Evolutionary conservation across 495 filamentous ascomycete genomes (phyloP), one percentile per base, ranked within the genome.

Genomic region (Penicillium flavigenum): DNA sequence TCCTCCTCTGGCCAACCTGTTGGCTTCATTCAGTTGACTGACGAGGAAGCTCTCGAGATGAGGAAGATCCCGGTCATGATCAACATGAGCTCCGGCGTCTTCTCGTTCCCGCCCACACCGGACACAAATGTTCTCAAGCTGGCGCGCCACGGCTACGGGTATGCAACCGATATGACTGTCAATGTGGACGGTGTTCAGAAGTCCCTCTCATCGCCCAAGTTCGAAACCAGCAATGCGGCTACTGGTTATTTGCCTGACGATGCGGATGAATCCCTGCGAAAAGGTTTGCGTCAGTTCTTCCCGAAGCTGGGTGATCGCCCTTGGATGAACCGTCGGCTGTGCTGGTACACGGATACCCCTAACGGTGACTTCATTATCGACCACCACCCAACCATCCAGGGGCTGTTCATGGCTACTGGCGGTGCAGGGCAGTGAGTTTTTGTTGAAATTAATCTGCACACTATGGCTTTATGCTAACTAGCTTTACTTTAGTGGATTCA

Each of bases 321-420:
- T 0, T 94, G 69, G 67, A 57, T 61, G 56, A 67, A 88, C 51
- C 68, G 73, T 26, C 75, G 75, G 3, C 46, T 72, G 14, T 72
- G 70, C 51, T 72, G 70, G 70, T 72, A 72, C 47, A 71, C 47
- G 81, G 89, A 92, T 71, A 91, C 88, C 3, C 76, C 86, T 0
- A 85, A 79, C 9, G 87, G 81, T 0, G 86, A 93, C 64, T 95
- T 89, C 68, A 69, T 95, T 9, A 81, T 92, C 54, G 80, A 84
- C 56, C 85, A 87, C 53, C 87, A 91, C 59, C 88, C 89, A 0
- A 63, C 61, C 3, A 79, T 80, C 59, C 58, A 77, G 32, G 81
- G 82, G 3, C 67, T 94, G 22, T 91, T 94, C 62, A 61, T 95
- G 16, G 85, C 88, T 0, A 90, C 86, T 3, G 90, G 90, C 4